Evolutionary conservation across 345 rosid species (phyloP).

Genomic region (Euclidium syriacum): DNA sequence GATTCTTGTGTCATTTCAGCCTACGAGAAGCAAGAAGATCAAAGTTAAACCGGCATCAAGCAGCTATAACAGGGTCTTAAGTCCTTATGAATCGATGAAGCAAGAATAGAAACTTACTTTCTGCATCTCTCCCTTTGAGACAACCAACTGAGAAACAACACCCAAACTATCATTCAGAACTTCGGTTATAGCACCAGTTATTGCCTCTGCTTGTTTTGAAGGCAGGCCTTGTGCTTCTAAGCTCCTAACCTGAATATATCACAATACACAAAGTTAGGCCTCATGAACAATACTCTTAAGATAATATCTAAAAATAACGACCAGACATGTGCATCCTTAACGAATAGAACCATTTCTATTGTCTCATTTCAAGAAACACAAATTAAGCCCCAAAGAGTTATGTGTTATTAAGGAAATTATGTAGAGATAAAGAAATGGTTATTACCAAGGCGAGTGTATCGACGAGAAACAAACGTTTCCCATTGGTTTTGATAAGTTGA

Average conservation of each 20-base stretch:
- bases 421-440: not conserved
- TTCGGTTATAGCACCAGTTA: conserved; percentile 68
- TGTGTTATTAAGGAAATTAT: not conserved
- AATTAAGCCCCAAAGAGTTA: too few relatives aligned
- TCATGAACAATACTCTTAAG: not conserved
- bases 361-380: conserved; percentile 3
- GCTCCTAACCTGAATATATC: conserved; percentile 56
- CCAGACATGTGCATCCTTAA: not conserved
- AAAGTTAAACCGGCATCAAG: not conserved
- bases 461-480: conserved; percentile 69
- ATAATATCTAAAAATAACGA: not conserved
- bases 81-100: not conserved
- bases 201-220: conserved; percentile 87
- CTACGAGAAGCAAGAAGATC: conserved; percentile 29
- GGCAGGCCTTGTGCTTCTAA: conserved; percentile 83
- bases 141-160: conserved; percentile 68
- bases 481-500: conserved; percentile 54
- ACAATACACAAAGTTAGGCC: conserved; percentile 10
- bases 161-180: conserved; percentile 74
- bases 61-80: not conserved
- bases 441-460: conserved; percentile 84
- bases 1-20: conserved; percentile 68
- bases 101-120: conserved; percentile 37
- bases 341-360: not conserved
- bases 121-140: conserved; percentile 79